Base-by-base conservation (phyloP, 75 land plant species). In the Azolla pinnata region DNA sequence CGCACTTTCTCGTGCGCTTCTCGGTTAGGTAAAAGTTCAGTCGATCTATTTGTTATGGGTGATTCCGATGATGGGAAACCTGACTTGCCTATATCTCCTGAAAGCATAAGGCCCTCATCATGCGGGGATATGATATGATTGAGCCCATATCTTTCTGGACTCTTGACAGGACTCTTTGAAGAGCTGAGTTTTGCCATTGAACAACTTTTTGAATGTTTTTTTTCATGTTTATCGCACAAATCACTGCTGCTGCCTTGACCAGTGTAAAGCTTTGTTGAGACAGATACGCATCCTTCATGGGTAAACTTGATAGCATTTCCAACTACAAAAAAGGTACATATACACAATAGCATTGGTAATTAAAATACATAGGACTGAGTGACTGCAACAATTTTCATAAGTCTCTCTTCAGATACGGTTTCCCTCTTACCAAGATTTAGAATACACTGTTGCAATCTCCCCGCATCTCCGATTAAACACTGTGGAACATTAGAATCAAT, bases 301-400 rank as follows among this genome's bases (percentile, higher is more conserved):
- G 76, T 74, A 54, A 74, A 74, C 66, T 74, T 74, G 74, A 74
- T 71, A 44, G 76, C 76, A 63, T 74, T 74, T 45, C 76, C 76
- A 54, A 71, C 76, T 74, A 67, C 76, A 69, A 42, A 19, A 23
- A 62, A n/a, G n/a, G n/a, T n/a, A n/a, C n/a, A n/a, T n/a, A n/a
- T n/a, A n/a, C n/a, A n/a, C n/a, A n/a, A n/a, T n/a, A n/a, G n/a
- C n/a, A n/a, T n/a, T n/a, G n/a, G n/a, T n/a, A n/a, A n/a, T n/a
- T n/a, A n/a, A n/a, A n/a, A n/a, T n/a, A n/a, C n/a, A n/a, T n/a
- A n/a, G n/a, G n/a, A n/a, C n/a, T n/a, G n/a, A n/a, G n/a, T n/a
- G n/a, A n/a, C n/a, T n/a, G n/a, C n/a, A n/a, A n/a, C n/a, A n/a
- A n/a, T n/a, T n/a, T n/a, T n/a, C n/a, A n/a, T n/a, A n/a, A n/a